Evolutionary conservation across 192 early-diverging fungal genomes (phyloP), one percentile per base, ranked within the genome.

Genomic region (Coemansia sp.): DNA sequence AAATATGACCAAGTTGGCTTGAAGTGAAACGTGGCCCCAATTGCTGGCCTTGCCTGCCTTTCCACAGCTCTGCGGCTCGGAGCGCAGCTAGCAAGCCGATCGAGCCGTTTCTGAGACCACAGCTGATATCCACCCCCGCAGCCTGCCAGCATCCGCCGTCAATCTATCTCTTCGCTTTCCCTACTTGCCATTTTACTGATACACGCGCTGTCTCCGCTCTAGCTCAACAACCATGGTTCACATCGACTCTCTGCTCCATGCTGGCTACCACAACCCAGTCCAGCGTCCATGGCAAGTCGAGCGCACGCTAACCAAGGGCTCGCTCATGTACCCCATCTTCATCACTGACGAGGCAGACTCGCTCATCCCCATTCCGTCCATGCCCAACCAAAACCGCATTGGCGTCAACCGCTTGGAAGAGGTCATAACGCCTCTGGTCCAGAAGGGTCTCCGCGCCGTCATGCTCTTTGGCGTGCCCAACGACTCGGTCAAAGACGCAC

Each of bases 291-390:
- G 94, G 92, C 93, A 96, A 82, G 84, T 83, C n/a, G 86, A 86
- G 43, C 70, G 76, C 43, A 67, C 65, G n/a, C 77, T 92, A 59
- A 88, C 88, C 31, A 89, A 92, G 74, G 69, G 77, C 37, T 83
- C 88, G 61, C 86, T 99, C 48, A 91, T 97, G 84, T 97, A 90
- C 82, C 97, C 97, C 24, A 86, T 99, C 69, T 99, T 99, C 77
- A 88, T 99, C 66, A 89, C 86, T 40, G 94, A 95, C 81, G 85
- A 89, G 58, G 65, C 83, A 24, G 85, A 95, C 62, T 86, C 83
- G n/a, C 80, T 88, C 62, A 90, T 88, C 42, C 84, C 87, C 53
- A 94, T 99, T 73, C 62, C 77, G 13, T 87, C 93, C 10, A 82
- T 99, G 66, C 97, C 97, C 24, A 91, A 89, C 58, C 92, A 94